Conservation (phyloP, 1,284 basidiomycete species). For the Heterobasidion occidentale region DNA sequence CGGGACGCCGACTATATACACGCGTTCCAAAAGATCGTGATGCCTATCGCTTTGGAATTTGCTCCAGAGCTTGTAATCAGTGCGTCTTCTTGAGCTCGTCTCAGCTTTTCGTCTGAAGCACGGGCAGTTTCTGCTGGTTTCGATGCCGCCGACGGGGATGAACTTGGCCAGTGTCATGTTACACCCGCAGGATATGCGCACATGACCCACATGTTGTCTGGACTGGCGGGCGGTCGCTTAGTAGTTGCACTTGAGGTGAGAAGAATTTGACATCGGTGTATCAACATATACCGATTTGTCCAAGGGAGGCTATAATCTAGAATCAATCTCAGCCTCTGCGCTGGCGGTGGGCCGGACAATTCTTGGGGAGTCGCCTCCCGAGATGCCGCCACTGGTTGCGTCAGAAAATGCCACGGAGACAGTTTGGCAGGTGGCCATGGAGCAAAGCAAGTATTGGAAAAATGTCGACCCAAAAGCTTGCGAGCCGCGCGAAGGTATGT, state of each 20-base stretch:
- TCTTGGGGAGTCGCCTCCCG: constrained; percentile 79
- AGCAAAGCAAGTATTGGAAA: constrained; percentile 91
- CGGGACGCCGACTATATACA: constrained; percentile 94
- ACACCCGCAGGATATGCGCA: constrained; percentile 94
- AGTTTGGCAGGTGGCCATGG: constrained; percentile 77
- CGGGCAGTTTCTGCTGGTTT: constrained; percentile 90
- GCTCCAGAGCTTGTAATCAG: constrained; percentile 94
- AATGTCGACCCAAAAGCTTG: constrained; percentile 71
- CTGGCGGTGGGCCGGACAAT: constrained; percentile 81
- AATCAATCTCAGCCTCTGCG: constrained; percentile 83
- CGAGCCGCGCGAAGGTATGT: constrained; percentile 67
- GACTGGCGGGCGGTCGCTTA: constrained; percentile 83
- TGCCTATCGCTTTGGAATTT: constrained; percentile 98
- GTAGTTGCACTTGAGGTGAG: constrained; percentile 90
- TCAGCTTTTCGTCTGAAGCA: not conserved
- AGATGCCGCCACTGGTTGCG: constrained; percentile 63
- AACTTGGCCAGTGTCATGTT: constrained; percentile 86
- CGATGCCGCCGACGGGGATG: constrained; percentile 92
- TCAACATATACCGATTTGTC: not conserved
- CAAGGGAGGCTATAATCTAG: constrained; percentile 93
- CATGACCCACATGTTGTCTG: constrained; percentile 94
- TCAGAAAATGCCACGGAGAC: constrained; percentile 79
- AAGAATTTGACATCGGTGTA: not conserved
- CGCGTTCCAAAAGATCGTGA: constrained; percentile 92
- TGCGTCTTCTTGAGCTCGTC: constrained; percentile 30